Conservation (phyloP, 1,284 basidiomycete species). For the Sparassis latifolia region DNA sequence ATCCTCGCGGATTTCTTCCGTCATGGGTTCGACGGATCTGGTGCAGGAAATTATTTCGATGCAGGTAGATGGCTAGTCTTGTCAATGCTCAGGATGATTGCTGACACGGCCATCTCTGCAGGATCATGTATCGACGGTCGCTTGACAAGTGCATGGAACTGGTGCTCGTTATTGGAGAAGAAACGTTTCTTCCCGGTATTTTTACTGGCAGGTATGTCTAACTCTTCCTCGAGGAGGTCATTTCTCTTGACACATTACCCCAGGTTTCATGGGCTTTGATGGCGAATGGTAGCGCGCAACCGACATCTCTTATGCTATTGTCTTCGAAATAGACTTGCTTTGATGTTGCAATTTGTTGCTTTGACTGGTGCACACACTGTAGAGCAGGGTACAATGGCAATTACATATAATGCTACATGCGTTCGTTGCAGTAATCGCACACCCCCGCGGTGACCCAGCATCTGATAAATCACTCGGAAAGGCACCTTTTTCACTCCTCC, state of each 20-base stretch:
- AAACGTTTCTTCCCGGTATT: slow-evolving; percentile 78
- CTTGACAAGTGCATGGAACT: slow-evolving; percentile 81
- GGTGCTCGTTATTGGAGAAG: slow-evolving; percentile 77
- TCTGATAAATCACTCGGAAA: background rate
- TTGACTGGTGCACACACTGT: background rate
- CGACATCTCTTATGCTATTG: background rate
- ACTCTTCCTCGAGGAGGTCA: slow-evolving; percentile 70
- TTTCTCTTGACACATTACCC: slow-evolving; percentile 54
- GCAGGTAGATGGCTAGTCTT: slow-evolving; percentile 39
- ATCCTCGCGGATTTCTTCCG: slow-evolving; percentile 78
- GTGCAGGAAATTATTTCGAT: slow-evolving; percentile 76
- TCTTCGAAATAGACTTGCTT: background rate
- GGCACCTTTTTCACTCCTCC: background rate
- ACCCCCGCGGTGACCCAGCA: background rate
- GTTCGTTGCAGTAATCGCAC: background rate
- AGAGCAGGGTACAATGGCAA: background rate
- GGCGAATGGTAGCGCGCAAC: slow-evolving; percentile 57
- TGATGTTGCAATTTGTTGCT: background rate
- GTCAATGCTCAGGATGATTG: background rate
- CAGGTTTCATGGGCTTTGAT: slow-evolving; percentile 78
- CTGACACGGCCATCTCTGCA: slow-evolving; percentile 16
- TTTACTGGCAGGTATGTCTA: slow-evolving; percentile 61
- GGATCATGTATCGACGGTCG: slow-evolving; percentile 54
- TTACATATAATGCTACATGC: background rate
- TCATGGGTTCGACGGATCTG: slow-evolving; percentile 78